Evolutionary conservation across 495 filamentous ascomycete genomes (phyloP), one percentile per base, ranked within the genome.

Genomic region (Penicillium manginii): DNA sequence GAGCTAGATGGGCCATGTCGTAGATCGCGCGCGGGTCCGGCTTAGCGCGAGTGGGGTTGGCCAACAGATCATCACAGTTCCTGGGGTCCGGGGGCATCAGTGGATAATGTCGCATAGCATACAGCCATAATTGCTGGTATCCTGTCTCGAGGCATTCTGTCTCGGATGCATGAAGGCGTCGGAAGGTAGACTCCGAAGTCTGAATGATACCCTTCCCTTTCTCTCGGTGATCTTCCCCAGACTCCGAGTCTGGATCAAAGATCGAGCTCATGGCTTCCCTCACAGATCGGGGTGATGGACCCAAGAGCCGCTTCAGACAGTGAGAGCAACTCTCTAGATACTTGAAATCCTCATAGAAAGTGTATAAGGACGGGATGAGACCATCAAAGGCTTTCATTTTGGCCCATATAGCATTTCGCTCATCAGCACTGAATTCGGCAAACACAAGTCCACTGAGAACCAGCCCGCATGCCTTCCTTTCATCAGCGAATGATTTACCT

Each of bases 261-360:
- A 40, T 3, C 37, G 37, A 40, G 37, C 37, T 40, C 31, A 69
- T 64, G 4, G 62, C 63, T 50, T 48, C 6, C 50, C 35, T 8
- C 14, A 40, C 7, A 42, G 40, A 67, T 52, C 9, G 50, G 10
- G 26, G 23, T 17, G 29, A 49, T 18, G 43, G 47, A n/a, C 50
- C 21, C 51, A 50, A 60, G 3, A 74, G 59, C 35, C 64, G 59
- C 54, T 73, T 73, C 3, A 78, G 18, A 49, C 55, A 69, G 46
- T 72, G 35, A 6, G 61, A 55, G 35, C 58, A 71, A 23, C 21
- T 42, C 57, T 69, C 59, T 4, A 74, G 48, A 49, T 71, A 74
- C 15, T 67, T 67, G 14, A 74, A 59, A 51, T 77, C 71, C 45
- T 72, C 19, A 33, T 75, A 78, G 58, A 76, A 74, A 23, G 65